Conservation (phyloP, 2,329 filamentous ascomycete genomes). For the Apiospora arundinis region DNA sequence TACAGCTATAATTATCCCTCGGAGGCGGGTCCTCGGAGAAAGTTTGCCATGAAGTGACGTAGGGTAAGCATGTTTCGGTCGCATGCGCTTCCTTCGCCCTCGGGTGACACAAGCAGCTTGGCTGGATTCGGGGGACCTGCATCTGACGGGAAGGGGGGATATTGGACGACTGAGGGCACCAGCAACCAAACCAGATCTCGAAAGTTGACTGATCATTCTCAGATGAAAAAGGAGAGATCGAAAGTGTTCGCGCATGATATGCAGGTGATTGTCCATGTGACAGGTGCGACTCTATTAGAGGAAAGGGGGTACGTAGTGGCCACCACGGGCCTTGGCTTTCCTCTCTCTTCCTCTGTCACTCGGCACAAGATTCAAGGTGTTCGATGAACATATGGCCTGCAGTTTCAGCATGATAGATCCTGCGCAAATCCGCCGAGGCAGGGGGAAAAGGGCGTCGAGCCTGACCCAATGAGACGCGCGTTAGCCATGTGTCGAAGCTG, state of each 20-base stretch:
- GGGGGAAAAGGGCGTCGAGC: not conserved
- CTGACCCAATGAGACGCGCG: constrained; percentile 14
- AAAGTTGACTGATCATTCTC: constrained; percentile 1
- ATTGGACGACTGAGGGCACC: not conserved
- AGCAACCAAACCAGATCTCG: constrained; percentile 10
- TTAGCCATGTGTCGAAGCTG: constrained; percentile 16
- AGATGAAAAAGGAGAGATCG: not conserved
- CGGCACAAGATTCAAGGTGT: not conserved
- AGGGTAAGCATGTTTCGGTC: constrained; percentile 15
- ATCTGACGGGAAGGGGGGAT: not conserved
- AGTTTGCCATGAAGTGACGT: constrained; percentile 15
- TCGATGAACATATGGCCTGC: not conserved
- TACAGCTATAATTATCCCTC: not conserved
- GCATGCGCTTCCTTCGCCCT: not conserved
- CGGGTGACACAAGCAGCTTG: constrained; percentile 2
- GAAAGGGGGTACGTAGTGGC: not conserved
- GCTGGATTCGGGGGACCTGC: constrained; percentile 15
- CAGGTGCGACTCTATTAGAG: not conserved
- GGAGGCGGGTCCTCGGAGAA: not conserved
- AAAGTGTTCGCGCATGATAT: not conserved
- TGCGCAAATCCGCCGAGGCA: constrained; percentile 5
- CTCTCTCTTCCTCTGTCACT: not conserved
- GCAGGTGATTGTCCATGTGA: not conserved
- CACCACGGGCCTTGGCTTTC: not conserved
- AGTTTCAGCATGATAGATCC: constrained; percentile 9